These are phyloP conservation scores for Stagonosporopsis rhizophila DNA, from an alignment of 2,329 filamentous ascomycete genomes.

Conservation along the genomic window DNA sequence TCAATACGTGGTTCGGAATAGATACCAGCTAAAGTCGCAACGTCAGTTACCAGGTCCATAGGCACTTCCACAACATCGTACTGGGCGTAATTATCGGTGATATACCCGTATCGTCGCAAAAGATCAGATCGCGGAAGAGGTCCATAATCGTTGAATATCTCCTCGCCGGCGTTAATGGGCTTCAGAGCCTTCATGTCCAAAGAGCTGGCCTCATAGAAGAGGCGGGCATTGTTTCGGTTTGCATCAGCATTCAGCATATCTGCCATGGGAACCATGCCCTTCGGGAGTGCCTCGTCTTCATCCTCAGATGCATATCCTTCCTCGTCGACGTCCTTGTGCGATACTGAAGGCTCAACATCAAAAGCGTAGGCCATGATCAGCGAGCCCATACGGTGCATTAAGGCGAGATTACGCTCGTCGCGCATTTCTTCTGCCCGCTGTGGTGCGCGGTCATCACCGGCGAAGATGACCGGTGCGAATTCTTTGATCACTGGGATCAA, in stretches of 20 bases:
- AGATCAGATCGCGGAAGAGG: slow-evolving; percentile 83
- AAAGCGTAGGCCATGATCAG: slow-evolving; percentile 95
- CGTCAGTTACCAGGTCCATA: slow-evolving; percentile 61
- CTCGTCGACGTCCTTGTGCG: slow-evolving; percentile 62
- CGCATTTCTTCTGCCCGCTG: slow-evolving; percentile 50
- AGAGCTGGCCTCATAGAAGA: slow-evolving; percentile 65
- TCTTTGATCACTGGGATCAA: slow-evolving; percentile 61
- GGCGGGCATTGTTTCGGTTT: slow-evolving; percentile 75
- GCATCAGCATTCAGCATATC: slow-evolving; percentile 91
- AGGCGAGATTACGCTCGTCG: slow-evolving; percentile 58
- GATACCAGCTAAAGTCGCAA: slow-evolving; percentile 21
- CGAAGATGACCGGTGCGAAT: slow-evolving; percentile 48
- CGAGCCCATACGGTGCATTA: slow-evolving; percentile 82
- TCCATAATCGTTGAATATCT: slow-evolving; percentile 90
- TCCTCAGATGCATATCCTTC: slow-evolving; percentile 58
- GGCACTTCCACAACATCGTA: slow-evolving; percentile 86
- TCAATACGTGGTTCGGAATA: slow-evolving; percentile 46
- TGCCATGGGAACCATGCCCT: slow-evolving; percentile 91
- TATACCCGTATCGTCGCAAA: slow-evolving; percentile 84
- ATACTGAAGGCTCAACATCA: slow-evolving; percentile 67
- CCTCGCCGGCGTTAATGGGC: slow-evolving; percentile 72
- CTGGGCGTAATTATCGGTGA: slow-evolving; percentile 76
- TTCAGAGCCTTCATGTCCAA: slow-evolving; percentile 77
- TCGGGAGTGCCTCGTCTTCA: slow-evolving; percentile 60
- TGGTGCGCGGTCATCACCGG: slow-evolving; percentile 45